These are phyloP conservation scores for Hymenoscyphus linearis DNA, from an alignment of 2,329 filamentous ascomycete species.

Conservation along the genomic window DNA sequence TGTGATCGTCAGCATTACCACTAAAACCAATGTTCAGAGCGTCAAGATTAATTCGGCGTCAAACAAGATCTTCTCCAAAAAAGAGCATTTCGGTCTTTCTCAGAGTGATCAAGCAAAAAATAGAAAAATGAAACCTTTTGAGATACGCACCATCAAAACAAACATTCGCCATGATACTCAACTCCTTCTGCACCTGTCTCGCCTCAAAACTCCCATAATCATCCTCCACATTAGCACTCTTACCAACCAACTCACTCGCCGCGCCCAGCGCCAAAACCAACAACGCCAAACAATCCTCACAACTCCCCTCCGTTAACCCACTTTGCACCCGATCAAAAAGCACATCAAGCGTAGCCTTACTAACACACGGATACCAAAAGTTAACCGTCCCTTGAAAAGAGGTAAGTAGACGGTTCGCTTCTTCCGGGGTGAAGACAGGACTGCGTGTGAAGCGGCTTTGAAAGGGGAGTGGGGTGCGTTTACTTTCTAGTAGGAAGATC, in stretches of 20 bases:
- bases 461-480: conserved; percentile 34
- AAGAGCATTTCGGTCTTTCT: too few species aligned
- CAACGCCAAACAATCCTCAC: conserved; percentile 40
- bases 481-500: conserved; percentile 38
- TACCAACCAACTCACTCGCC: conserved; percentile 16
- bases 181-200: conserved; percentile 17
- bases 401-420: conserved; percentile 38
- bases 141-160: conserved; percentile 18
- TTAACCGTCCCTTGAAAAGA: conserved; percentile 44
- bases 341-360: conserved; percentile 34
- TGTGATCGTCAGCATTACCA: too few species aligned
- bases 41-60: too few species aligned
- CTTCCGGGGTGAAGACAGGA: conserved; percentile 39
- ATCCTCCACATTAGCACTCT: conserved; percentile 6
- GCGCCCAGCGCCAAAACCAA: conserved; percentile 43
- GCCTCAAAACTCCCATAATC: conserved; percentile 13
- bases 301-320: conserved; percentile 15
- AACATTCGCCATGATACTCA: conserved; percentile 22
- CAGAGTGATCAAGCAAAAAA: too few species aligned
- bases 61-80: too few species aligned
- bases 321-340: conserved; percentile 15
- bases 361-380: conserved; percentile 49
- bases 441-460: conserved; percentile 33
- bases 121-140: too few species aligned
- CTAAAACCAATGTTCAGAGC: too few species aligned